Conservation (phyloP, 1,284 basidiomycete genomes). For the Ustilago bromivora region DNA sequence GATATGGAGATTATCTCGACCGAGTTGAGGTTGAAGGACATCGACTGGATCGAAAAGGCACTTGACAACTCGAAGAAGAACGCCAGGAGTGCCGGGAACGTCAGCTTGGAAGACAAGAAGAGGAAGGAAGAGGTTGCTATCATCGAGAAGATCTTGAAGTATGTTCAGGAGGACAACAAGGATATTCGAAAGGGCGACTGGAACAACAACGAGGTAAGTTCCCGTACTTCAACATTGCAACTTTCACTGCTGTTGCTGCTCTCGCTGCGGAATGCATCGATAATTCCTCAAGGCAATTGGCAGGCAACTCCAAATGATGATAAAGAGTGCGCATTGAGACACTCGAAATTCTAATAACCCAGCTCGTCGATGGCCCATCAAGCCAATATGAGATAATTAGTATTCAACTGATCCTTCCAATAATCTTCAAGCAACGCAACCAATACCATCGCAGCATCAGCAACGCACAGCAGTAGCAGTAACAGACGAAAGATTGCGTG, state of each 20-base stretch:
- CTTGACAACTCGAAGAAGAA: constrained; percentile 74
- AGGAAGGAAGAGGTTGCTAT: constrained; percentile 93
- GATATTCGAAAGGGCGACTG: constrained; percentile 95
- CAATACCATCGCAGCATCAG: constrained; percentile 6
- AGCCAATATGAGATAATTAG: constrained; percentile 65
- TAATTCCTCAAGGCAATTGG: not conserved
- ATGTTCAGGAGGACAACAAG: constrained; percentile 83
- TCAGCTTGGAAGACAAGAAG: constrained; percentile 90
- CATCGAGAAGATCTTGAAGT: constrained; percentile 85
- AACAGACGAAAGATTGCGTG: not conserved
- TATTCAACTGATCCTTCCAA: constrained; percentile 48
- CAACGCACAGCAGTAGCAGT: not conserved
- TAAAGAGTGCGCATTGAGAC: constrained; percentile 76
- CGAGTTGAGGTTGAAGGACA: constrained; percentile 85
- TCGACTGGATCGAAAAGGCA: constrained; percentile 97
- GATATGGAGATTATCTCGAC: constrained; percentile 99
- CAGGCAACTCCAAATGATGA: constrained; percentile 74
- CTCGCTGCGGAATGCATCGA: not conserved
- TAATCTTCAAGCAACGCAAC: not conserved
- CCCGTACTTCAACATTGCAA: not conserved
- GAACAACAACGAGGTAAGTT: constrained; percentile 93
- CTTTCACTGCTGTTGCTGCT: constrained; percentile 9
- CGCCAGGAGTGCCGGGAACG: constrained; percentile 74
- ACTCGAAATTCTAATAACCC: constrained; percentile 78
- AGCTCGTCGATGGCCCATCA: constrained; percentile 77